Conservation (phyloP, 352 stramenopile genomes). For the Phytophthora syringae region DNA sequence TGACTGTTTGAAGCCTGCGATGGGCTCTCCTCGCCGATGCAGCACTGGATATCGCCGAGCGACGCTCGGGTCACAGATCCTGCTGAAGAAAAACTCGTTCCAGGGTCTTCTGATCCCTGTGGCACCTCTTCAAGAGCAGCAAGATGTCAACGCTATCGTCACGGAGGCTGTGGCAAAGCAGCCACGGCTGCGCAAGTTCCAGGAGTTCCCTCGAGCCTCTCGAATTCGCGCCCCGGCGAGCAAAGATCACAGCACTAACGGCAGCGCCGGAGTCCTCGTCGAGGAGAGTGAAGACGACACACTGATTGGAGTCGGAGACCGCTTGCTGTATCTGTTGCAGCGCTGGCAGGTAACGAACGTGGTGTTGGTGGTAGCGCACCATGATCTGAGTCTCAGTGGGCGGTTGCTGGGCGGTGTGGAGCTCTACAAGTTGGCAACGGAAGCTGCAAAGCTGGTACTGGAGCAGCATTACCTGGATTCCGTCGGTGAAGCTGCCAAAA, state of each 20-base stretch:
- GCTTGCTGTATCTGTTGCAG: constrained; percentile 81
- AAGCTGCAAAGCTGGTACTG: constrained; percentile 77
- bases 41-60: constrained; percentile 21
- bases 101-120: constrained; percentile 68
- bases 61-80: constrained; percentile 58
- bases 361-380: constrained; percentile 64
- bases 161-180: constrained; percentile 37
- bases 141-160: constrained; percentile 24
- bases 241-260: constrained; percentile 14
- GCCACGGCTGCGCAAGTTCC: constrained; percentile 49
- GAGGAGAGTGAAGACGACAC: constrained; percentile 67
- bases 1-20: not conserved
- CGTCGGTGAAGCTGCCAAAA: constrained; percentile 56
- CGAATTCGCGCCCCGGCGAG: constrained; percentile 36
- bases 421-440: constrained; percentile 69
- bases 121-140: constrained; percentile 20
- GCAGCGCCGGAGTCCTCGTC: constrained; percentile 39
- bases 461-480: constrained; percentile 76
- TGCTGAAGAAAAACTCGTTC: constrained; percentile 77
- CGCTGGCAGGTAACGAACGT: constrained; percentile 85
- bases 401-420: constrained; percentile 65
- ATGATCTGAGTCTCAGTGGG: constrained; percentile 70
- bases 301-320: constrained; percentile 65
- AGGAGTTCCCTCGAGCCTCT: constrained; percentile 57
- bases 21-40: constrained; percentile 25